These are phyloP conservation scores for Neovahlkampfia damariscottae DNA, from an alignment of 78 protist genomes.

Conservation along the genomic window DNA sequence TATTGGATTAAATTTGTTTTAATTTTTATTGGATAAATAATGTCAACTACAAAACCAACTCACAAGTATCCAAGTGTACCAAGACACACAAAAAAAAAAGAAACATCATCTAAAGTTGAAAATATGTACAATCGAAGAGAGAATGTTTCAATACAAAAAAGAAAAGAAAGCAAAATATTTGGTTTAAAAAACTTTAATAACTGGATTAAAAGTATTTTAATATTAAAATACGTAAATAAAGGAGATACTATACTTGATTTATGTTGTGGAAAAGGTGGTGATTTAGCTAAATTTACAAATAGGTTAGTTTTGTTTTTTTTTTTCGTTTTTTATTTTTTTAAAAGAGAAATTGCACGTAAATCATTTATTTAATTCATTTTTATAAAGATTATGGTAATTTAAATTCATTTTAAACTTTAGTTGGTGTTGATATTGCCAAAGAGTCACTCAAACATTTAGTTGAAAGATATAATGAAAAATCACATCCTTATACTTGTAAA, in stretches of 20 bases:
- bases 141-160: no score
- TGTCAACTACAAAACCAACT: no score
- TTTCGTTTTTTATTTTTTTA: no score
- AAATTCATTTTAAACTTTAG: not conserved
- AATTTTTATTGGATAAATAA: no score
- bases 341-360: not conserved
- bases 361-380: not conserved
- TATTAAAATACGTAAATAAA: not conserved
- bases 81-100: no score
- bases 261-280: constrained; percentile 35
- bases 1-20: no score
- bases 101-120: no score
- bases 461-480: not conserved
- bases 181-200: constrained; percentile 2
- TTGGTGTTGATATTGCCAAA: not conserved
- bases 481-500: not conserved
- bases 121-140: no score
- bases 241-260: not conserved
- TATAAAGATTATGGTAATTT: not conserved
- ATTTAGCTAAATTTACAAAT: not conserved
- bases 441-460: not conserved
- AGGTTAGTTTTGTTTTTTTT: not conserved
- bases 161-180: constrained; percentile 10
- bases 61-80: no score
- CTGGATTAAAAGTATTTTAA: constrained; percentile 15